A percentile compares a stretch with the other conserved stretches of the same genome.
phyloP scores from a whole-genome alignment of 2,329 filamentous ascomycete genomes.

The Pseudocercospora vitis region DNA sequence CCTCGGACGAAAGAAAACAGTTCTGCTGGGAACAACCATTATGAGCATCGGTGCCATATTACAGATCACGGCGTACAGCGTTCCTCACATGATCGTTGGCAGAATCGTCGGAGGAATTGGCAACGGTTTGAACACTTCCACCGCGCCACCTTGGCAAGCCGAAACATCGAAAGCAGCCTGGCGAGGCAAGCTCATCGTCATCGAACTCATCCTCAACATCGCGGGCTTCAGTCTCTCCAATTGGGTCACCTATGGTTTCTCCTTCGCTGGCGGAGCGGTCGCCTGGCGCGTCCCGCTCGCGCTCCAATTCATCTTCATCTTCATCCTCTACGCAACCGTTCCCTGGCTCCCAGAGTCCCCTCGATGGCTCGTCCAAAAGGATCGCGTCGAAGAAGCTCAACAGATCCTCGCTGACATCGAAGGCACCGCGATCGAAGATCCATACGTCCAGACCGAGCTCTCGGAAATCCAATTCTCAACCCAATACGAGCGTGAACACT shows the following conservation, averaged over 20 bases:
- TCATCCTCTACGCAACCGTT: constrained; percentile 47
- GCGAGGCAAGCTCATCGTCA: constrained; percentile 40
- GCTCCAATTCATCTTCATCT: constrained; percentile 53
- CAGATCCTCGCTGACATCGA: constrained; percentile 53
- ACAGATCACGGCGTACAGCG: constrained; percentile 48
- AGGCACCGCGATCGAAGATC: constrained; percentile 46
- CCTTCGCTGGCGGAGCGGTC: constrained; percentile 45
- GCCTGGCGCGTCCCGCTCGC: constrained; percentile 51
- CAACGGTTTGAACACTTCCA: constrained; percentile 52
- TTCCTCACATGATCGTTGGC: constrained; percentile 52
- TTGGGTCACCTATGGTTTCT: constrained; percentile 56
- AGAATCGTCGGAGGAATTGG: constrained; percentile 50
- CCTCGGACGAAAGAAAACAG: constrained; percentile 50
- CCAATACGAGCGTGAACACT: constrained; percentile 52
- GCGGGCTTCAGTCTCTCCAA: constrained; percentile 52
- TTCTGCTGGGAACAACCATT: constrained; percentile 51
- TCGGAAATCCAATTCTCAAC: constrained; percentile 52
- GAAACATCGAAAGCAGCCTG: constrained; percentile 50
- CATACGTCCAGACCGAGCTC: constrained; percentile 46
- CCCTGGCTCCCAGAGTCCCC: constrained; percentile 52
- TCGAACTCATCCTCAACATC: constrained; percentile 49
- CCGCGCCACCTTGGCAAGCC: constrained; percentile 52
- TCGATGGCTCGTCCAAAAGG: constrained; percentile 50
- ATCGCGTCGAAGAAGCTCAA: constrained; percentile 48
- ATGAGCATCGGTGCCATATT: constrained; percentile 53